Percentiles rank a stretch among this genome's conserved stretches.
These are phyloP conservation scores for Ustilago curta DNA, from an alignment of 1,284 basidiomycete species.

Conservation along the genomic window DNA sequence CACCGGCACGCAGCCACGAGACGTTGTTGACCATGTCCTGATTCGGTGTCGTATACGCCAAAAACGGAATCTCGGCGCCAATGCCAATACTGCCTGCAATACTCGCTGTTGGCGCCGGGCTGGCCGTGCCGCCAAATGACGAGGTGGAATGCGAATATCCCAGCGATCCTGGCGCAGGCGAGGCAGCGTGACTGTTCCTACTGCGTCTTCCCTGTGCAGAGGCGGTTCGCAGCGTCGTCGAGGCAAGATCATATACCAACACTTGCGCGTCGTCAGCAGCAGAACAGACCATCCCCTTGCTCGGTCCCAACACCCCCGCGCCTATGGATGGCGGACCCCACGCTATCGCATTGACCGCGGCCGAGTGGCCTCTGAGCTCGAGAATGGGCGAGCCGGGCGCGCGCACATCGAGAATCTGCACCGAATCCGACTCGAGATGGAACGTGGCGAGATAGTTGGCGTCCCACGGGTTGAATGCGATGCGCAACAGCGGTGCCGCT, in stretches of 20 bases:
- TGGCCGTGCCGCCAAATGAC: constrained; percentile 46
- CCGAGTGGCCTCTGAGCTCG: constrained; percentile 66
- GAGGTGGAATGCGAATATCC: constrained; percentile 45
- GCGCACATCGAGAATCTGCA: constrained; percentile 68
- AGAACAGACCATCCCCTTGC: constrained; percentile 69
- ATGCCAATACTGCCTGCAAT: constrained; percentile 54
- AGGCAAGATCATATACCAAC: constrained; percentile 67
- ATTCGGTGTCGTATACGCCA: constrained; percentile 63
- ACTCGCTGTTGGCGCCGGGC: constrained; percentile 43
- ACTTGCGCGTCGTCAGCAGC: constrained; percentile 67
- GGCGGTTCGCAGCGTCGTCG: constrained; percentile 63
- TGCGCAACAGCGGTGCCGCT: constrained; percentile 63
- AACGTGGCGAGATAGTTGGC: constrained; percentile 70
- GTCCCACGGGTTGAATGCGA: constrained; percentile 69
- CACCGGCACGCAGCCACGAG: constrained; percentile 60
- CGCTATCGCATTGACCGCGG: constrained; percentile 65
- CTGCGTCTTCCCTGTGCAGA: constrained; percentile 66
- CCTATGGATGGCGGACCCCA: constrained; percentile 67
- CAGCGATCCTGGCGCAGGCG: constrained; percentile 49
- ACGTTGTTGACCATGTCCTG: constrained; percentile 69
- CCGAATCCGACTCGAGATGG: constrained; percentile 65
- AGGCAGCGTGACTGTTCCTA: constrained; percentile 59
- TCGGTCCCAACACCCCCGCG: constrained; percentile 52
- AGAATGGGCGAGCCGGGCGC: constrained; percentile 67
- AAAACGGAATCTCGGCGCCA: constrained; percentile 63